These are phyloP conservation scores for Cladorrhinum samala DNA, from an alignment of 495 filamentous ascomycete species.

Conservation along the genomic window DNA sequence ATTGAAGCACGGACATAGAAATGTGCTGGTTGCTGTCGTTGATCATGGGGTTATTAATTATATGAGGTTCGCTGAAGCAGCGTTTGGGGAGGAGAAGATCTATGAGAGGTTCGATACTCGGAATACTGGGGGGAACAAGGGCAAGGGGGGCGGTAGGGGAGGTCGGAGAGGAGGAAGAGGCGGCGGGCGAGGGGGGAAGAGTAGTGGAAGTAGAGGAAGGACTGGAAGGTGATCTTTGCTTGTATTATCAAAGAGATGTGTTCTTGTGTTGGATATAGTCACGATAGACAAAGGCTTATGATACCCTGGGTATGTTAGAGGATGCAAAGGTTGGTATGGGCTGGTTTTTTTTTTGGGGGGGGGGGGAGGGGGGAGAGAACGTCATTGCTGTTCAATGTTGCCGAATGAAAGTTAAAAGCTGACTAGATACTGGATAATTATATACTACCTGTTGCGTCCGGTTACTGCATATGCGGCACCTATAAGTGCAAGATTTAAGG, in stretches of 20 bases:
- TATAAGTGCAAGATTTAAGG: too few species aligned
- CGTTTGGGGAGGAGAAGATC: conserved; percentile 69
- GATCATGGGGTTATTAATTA: conserved; percentile 89
- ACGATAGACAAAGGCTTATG: not conserved
- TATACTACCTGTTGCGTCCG: too few species aligned
- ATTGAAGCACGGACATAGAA: conserved; percentile 79
- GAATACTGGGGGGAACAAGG: conserved; percentile 31
- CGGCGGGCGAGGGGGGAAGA: conserved; percentile 16
- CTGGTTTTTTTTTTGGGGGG: not conserved
- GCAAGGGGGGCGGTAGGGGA: conserved; percentile 31
- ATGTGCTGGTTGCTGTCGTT: conserved; percentile 79
- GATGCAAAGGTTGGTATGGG: not conserved
- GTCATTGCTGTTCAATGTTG: too few species aligned
- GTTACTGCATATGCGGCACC: too few species aligned
- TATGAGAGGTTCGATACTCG: conserved; percentile 47
- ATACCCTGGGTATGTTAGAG: too few species aligned
- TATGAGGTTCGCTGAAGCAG: conserved; percentile 69
- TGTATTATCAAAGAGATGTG: not conserved
- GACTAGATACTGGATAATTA: too few species aligned
- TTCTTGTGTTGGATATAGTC: not conserved
- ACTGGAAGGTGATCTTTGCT: not conserved
- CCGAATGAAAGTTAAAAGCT: too few species aligned
- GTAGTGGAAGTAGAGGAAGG: conserved; percentile 3
- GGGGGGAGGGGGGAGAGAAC: not conserved
- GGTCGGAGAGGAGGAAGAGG: conserved; percentile 34